A percentile compares a stretch with the other conserved stretches of the same genome.
Evolutionary conservation across 2,329 filamentous ascomycete genomes (phyloP).

Genomic region (Alternaria postmessia): DNA sequence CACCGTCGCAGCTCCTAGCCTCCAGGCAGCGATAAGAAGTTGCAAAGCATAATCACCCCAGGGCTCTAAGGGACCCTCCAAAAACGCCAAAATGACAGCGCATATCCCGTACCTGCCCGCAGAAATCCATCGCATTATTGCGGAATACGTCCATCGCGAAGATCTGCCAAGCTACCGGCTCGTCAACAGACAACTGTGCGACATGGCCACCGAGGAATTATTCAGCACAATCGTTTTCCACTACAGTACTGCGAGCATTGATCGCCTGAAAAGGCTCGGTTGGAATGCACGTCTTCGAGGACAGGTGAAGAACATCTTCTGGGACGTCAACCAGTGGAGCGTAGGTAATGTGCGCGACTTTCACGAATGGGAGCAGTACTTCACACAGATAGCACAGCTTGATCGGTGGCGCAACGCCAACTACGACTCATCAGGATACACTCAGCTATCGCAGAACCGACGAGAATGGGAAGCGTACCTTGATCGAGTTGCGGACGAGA

Average conservation of each 20-base stretch:
- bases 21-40: neutral
- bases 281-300: conserved; percentile 9
- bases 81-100: neutral
- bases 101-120: conserved; percentile 18
- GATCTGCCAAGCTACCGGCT: conserved; percentile 25
- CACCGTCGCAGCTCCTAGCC: neutral
- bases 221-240: conserved; percentile 23
- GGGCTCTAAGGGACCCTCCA: neutral
- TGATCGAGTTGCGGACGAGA: conserved; percentile 14
- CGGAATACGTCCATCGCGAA: conserved; percentile 10
- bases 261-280: conserved; percentile 14
- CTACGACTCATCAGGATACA: neutral
- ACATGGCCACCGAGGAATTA: conserved; percentile 12
- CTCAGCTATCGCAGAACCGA: conserved; percentile 4
- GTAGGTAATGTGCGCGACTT: conserved; percentile 4
- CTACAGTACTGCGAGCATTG: conserved; percentile 13
- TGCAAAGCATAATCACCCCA: neutral
- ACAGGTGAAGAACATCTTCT: conserved; percentile 16
- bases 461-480: conserved; percentile 18
- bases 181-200: conserved; percentile 9
- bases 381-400: neutral
- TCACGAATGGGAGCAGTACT: conserved; percentile 20
- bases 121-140: conserved; percentile 21
- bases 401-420: neutral
- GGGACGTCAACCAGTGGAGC: conserved; percentile 21